These are phyloP conservation scores for Recurvomyces mirabilis DNA, from an alignment of 495 filamentous ascomycete species.

Conservation along the genomic window DNA sequence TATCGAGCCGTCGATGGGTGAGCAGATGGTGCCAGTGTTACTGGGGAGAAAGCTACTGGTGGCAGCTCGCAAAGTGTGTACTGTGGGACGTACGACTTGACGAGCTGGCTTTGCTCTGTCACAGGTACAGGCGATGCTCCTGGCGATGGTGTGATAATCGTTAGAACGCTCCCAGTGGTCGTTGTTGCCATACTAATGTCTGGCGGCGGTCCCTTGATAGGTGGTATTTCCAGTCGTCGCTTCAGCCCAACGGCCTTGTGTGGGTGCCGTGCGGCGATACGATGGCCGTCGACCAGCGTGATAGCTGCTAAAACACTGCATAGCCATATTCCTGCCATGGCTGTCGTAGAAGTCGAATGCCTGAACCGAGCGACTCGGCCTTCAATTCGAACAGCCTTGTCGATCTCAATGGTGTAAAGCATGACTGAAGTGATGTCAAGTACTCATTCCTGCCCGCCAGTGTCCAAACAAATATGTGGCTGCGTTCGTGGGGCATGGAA, in stretches of 20 bases:
- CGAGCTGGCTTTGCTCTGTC: slow-evolving; percentile 28
- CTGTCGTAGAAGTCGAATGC: no score
- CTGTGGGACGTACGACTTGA: slow-evolving; percentile 25
- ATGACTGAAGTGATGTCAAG: neutral
- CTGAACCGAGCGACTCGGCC: no score
- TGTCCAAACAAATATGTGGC: slow-evolving; percentile 15
- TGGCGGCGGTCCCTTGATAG: neutral
- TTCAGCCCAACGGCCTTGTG: slow-evolving; percentile 6
- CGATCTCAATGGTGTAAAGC: no score
- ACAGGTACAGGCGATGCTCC: slow-evolving; percentile 24
- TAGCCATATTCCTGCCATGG: no score
- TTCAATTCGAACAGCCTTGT: no score
- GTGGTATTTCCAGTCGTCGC: slow-evolving; percentile 2
- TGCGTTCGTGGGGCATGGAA: slow-evolving; percentile 9
- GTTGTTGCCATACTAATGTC: slow-evolving; percentile 1
- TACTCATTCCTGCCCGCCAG: slow-evolving; percentile 13
- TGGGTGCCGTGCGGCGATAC: slow-evolving; percentile 7
- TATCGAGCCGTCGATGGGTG: slow-evolving; percentile 5
- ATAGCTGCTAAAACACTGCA: no score
- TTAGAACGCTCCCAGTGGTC: slow-evolving; percentile 1
- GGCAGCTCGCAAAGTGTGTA: slow-evolving; percentile 29
- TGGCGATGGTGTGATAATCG: slow-evolving; percentile 28
- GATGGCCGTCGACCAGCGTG: slow-evolving; percentile 7
- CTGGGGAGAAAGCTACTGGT: slow-evolving; percentile 13
- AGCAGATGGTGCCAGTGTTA: slow-evolving; percentile 6